Evolutionary conservation across 2,329 filamentous ascomycete species (phyloP), one percentile per base, ranked within the genome.

Genomic region (Periconia digitata): DNA sequence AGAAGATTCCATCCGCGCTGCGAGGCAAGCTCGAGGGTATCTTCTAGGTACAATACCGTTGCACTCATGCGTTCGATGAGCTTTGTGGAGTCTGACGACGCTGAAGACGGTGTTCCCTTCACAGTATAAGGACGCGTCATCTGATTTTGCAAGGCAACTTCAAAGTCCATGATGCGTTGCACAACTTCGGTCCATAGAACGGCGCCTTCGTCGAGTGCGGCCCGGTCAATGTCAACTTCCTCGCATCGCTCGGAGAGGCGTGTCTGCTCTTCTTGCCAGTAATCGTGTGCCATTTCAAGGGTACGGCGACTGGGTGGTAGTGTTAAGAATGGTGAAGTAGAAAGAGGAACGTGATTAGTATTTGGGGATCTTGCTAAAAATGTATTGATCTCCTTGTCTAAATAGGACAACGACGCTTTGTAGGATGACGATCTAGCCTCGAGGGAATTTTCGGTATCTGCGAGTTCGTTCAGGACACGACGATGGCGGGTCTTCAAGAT

Each of bases 401-500:
- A 78, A 45, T 89, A 81, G 46, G 76, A 80, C 29, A 90, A 71
- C 3, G 86, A 85, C 1, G 85, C 81, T 17, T 79, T 82, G 65
- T 90, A 91, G 0, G 86, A 85, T 46, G 85, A 88, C 13, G 90
- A 67, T n/a, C 83, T 84, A 2, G 87, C 85, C 64, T 90, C 87
- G 32, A 85, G 76, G 45, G 79, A 78, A 56, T 85, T 90, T 53
- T 79, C 79, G 1, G 84, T 78, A 46, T 86, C 83, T 6, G 81
- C 76, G 39, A 89, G 82, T 59, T 82, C 78, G 2, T 78, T 77
- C 51, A 80, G 72, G 0, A 91, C 69, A 63, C 78, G 79, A n/a
- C 78, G 74, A 55, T 84, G 82, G 22, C 81, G 76, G 40, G 77
- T 79, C 58, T 83, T 83, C 71, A 90, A 76, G 3, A 77, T 77